These are phyloP conservation scores for Trichosporon faecale DNA, from an alignment of 1,284 basidiomycete genomes.

Conservation along the genomic window DNA sequence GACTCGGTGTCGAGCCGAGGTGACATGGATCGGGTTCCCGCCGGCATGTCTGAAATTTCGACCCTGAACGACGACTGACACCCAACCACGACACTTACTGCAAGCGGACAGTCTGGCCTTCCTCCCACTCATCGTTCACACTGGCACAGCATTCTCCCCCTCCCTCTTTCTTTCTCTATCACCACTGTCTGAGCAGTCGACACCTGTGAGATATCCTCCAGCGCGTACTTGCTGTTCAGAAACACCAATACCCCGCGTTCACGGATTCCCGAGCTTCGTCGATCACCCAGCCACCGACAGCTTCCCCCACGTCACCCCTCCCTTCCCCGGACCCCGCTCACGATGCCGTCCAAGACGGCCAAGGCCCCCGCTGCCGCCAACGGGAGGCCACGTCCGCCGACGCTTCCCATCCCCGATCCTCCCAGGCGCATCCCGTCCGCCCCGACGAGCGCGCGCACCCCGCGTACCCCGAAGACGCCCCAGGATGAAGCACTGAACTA, in stretches of 20 bases:
- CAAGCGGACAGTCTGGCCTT: not conserved
- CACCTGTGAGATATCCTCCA: not conserved
- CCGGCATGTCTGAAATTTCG: not conserved
- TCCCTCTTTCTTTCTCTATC: not conserved
- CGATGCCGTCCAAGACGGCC: not conserved
- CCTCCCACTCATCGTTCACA: not conserved
- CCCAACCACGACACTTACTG: not conserved
- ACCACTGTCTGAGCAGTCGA: not conserved
- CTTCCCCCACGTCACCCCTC: not conserved
- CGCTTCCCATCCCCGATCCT: slow-evolving; percentile 14
- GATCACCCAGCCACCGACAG: not conserved
- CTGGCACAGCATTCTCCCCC: not conserved
- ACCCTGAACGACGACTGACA: not conserved
- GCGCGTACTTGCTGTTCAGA: not conserved
- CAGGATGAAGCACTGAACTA: slow-evolving; percentile 87
- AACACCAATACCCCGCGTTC: not conserved
- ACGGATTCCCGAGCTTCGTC: not conserved
- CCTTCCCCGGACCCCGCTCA: not conserved
- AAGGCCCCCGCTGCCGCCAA: slow-evolving; percentile 6
- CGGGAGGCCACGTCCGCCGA: slow-evolving; percentile 17
- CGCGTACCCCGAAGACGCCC: slow-evolving; percentile 69
- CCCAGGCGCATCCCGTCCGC: not conserved
- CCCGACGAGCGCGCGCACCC: slow-evolving; percentile 12
- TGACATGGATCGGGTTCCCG: not conserved
- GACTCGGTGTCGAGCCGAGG: not conserved